Conservation (phyloP, 768 basidiomycete species). For the Pisolithus tinctorius region DNA sequence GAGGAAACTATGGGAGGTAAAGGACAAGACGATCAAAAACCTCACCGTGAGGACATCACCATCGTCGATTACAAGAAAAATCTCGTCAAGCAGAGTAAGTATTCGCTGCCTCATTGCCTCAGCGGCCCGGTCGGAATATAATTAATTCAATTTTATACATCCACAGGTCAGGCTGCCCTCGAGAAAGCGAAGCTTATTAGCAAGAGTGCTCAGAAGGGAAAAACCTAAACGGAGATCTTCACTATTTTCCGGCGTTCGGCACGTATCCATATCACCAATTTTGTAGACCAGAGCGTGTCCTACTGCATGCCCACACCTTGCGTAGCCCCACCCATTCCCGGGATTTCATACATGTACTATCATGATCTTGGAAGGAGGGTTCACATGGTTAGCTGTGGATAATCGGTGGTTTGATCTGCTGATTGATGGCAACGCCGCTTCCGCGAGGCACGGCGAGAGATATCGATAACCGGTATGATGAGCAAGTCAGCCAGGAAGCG, state of each 20-base stretch:
- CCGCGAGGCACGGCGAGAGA: not conserved
- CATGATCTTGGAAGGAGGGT: not conserved
- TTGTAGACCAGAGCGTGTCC: conserved; percentile 1
- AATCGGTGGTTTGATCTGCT: not conserved
- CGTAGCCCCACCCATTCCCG: conserved; percentile 4
- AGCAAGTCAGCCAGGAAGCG: not conserved
- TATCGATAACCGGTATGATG: not conserved
- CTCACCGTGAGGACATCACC: conserved; percentile 86
- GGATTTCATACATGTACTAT: conserved; percentile 2
- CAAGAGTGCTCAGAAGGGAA: conserved; percentile 71
- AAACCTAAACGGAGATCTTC: conserved; percentile 36
- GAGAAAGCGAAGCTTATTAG: conserved; percentile 93
- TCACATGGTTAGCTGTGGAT: not conserved
- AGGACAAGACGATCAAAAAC: conserved; percentile 88
- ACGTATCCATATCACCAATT: not conserved
- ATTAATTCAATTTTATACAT: conserved; percentile 3
- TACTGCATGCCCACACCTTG: not conserved
- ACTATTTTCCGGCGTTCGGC: not conserved
- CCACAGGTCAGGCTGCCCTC: conserved; percentile 69
- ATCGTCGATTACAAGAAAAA: conserved; percentile 93
- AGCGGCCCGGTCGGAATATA: not conserved
- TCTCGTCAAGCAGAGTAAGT: conserved; percentile 71
- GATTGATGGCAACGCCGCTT: not conserved
- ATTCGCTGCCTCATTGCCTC: conserved; percentile 2
- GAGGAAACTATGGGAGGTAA: conserved; percentile 99